Base-by-base conservation (phyloP, 2,329 filamentous ascomycete species). In the Clarireedia homoeocarpa region DNA sequence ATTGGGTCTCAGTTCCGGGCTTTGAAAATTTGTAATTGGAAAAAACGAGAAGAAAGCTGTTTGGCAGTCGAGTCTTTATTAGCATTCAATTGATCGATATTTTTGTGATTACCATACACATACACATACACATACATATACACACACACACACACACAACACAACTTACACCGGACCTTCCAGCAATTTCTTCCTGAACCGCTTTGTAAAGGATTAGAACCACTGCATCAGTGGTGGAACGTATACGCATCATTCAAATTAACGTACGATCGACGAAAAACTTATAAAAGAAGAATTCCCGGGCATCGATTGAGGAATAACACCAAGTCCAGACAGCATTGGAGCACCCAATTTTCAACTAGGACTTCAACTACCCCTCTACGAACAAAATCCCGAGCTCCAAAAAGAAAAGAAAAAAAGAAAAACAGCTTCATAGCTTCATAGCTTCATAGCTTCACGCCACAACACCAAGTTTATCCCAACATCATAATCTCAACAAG, bases 401-500 rank as follows among this genome's bases (percentile, higher is more conserved):
- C 40, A 36, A 20, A 20, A 20, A 3, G 2, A 20, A 20, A 20
- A 27, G 7, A 48, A 23, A 48, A 23, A 47, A 6, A 36, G 26
- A 39, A 24, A 23, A 24, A 26, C 40, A 24, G 26, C 36, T 2
- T 23, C 17, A 20, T 15, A 42, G 4, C 38, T 40, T n/a, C 17
- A 15, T 40, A 40, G 15, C 23, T 17, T 20, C 27, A 12, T 20
- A 50, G 14, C 15, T 36, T 24, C 17, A n/a, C 30, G 6, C n/a
- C 48, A 50, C 48, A 20, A 17, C 26, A 50, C 12, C 48, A 3
- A 34, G 5, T 14, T 6, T 20, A 20, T 24, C 30, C 15, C n/a
- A 45, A 7, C 17, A n/a, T 10, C 14, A 12, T 15, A 27, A 51
- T 36, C 53, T 30, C 50, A 30, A 15, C 30, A 64, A 40, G 14